phyloP scores from a whole-genome alignment of 305 asterid genomes.

The Fraxinus paxiana region DNA sequence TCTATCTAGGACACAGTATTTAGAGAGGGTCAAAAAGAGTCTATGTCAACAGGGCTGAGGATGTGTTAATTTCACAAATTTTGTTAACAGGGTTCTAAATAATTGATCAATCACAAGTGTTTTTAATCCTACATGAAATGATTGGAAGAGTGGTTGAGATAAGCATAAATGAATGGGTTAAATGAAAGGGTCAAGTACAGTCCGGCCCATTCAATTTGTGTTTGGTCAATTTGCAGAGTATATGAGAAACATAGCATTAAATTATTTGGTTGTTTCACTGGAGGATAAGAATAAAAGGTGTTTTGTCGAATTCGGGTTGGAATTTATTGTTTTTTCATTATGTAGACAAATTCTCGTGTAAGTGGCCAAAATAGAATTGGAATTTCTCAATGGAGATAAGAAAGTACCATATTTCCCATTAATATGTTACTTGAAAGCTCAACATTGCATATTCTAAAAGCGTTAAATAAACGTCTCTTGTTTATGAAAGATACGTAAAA shows the following conservation, averaged over 20 bases:
- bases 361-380: slow-evolving; percentile 1
- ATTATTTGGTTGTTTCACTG: slow-evolving; percentile 23
- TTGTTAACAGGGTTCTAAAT: slow-evolving; percentile 25
- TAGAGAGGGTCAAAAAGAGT: slow-evolving; percentile 31
- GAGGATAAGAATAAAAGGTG: slow-evolving; percentile 27
- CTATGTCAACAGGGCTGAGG: slow-evolving; percentile 9
- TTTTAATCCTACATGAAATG: slow-evolving; percentile 38
- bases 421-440: background rate
- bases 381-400: slow-evolving; percentile 6
- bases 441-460: background rate
- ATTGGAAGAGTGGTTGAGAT: slow-evolving; percentile 47
- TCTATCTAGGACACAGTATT: background rate
- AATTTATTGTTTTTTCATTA: slow-evolving; percentile 20
- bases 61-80: background rate
- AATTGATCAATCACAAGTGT: slow-evolving; percentile 30
- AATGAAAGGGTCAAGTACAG: background rate
- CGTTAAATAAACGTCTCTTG: background rate
- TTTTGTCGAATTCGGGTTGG: slow-evolving; percentile 45
- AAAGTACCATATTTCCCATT: slow-evolving; percentile 15
- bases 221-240: slow-evolving; percentile 1
- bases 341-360: slow-evolving; percentile 18
- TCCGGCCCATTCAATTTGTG: slow-evolving; percentile 8
- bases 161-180: background rate
- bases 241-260: slow-evolving; percentile 25
- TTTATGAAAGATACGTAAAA: background rate